These are phyloP conservation scores for Cladosporium sp. DNA, from an alignment of 2,329 filamentous ascomycete species.

Conservation along the genomic window DNA sequence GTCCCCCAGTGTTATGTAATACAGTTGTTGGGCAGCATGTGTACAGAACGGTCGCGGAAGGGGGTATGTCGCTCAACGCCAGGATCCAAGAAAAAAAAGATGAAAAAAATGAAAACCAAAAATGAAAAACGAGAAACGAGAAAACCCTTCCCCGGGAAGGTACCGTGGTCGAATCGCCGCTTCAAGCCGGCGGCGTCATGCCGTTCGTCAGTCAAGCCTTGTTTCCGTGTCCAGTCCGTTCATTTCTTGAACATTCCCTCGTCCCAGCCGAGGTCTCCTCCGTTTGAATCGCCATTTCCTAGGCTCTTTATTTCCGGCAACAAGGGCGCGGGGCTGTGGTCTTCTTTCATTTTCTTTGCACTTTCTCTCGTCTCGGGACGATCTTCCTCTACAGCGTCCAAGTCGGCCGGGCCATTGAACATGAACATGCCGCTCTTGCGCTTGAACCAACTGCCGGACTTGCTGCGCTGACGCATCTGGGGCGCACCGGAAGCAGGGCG, in stretches of 20 bases:
- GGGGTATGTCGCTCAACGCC: conserved; percentile 12
- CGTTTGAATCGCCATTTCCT: conserved; percentile 21
- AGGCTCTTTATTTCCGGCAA: conserved; percentile 27
- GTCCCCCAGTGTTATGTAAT: not conserved
- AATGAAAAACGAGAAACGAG: not conserved
- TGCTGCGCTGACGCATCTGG: conserved; percentile 8
- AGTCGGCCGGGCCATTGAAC: conserved; percentile 21
- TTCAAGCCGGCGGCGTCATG: too few relatives aligned
- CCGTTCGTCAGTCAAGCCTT: not conserved
- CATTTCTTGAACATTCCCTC: conserved; percentile 25
- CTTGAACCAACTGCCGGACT: conserved; percentile 30
- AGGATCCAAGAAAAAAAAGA: not conserved
- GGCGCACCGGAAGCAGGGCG: conserved; percentile 9
- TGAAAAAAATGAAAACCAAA: not conserved
- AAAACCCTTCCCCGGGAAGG: conserved; percentile 9
- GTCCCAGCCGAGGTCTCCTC: conserved; percentile 28
- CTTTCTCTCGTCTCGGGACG: conserved; percentile 23
- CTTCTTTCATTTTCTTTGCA: conserved; percentile 16
- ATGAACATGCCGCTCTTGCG: conserved; percentile 31
- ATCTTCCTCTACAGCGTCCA: conserved; percentile 26
- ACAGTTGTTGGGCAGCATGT: not conserved
- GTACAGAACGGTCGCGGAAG: not conserved
- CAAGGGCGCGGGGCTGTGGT: conserved; percentile 18
- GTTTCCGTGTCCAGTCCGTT: not conserved
- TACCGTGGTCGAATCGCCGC: not conserved